Evolutionary conservation across 2,329 filamentous ascomycete species (phyloP), one percentile per base, ranked within the genome.

Genomic region (Rachicladosporium sp.): DNA sequence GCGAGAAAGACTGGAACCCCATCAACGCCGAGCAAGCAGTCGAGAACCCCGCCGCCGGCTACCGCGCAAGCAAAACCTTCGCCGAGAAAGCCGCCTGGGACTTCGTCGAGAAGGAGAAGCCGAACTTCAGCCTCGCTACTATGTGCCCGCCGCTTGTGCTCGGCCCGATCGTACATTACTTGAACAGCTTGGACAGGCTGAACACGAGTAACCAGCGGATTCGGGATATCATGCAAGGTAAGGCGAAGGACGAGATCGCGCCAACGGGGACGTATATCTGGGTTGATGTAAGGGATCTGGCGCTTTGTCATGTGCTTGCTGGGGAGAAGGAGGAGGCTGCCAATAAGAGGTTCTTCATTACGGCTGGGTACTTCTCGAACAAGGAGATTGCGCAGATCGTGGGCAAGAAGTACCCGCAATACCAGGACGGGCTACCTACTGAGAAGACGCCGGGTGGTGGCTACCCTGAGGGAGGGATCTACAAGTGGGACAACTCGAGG

Each of bases 171-270:
- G 65, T 67, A 27, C 71, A 80, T 48, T 76, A 77, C 47, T 66
- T 86, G 2, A 71, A 76, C 44, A 70, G 65, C 13, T 65, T 82
- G 1, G 70, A 75, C n/a, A 64, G 63, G 2, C 64, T 87, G 45
- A 88, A 87, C 62, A 82, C 80, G 1, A 83, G 79, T 10, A 87
- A 86, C 56, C 70, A 77, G 48, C 72, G 78, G 12, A 70, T 85
- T 39, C 65, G 73, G 6, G 69, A 79, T 44, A 61, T 82, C 37
- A 68, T 80, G n/a, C 70, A 67, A 5, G 82, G 81, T 11, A 70
- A 73, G 43, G 70, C 65, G 55, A 77, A 74, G 46, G 62, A 71
- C 2, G 65, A 68, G 19, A 68, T 82, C 7, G 66, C 71, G 0
- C 66, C 74, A 0, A 80, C 75, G 0, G 71, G 46, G 31, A 69